phyloP scores from a whole-genome alignment of 1,284 basidiomycete species.

The Cutaneotrichosporon mucoides region DNA sequence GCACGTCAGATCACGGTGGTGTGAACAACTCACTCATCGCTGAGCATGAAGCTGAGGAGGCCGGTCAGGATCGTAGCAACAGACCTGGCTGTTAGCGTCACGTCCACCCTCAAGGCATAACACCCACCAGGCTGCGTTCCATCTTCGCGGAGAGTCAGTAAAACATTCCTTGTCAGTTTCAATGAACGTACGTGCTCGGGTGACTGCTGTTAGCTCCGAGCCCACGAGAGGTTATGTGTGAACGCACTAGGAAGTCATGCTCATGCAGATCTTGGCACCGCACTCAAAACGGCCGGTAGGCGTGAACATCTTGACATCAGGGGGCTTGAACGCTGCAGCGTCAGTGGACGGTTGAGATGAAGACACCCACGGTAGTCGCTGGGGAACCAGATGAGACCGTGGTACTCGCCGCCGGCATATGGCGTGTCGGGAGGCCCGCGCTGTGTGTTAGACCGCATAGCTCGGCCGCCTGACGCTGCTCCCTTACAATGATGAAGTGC shows the following conservation, averaged over 20 bases:
- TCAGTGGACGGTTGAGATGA: background rate
- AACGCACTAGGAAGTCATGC: conserved; percentile 85
- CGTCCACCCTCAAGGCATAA: background rate
- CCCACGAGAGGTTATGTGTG: background rate
- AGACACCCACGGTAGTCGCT: conserved; percentile 68
- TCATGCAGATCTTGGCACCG: conserved; percentile 92
- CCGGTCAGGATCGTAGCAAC: conserved; percentile 72
- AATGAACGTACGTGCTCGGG: conserved; percentile 41
- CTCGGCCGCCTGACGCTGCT: background rate
- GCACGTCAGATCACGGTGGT: background rate
- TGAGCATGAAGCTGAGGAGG: conserved; percentile 89
- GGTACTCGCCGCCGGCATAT: conserved; percentile 88
- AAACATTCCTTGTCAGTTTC: background rate
- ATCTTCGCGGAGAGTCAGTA: conserved; percentile 22
- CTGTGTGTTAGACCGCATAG: conserved; percentile 47
- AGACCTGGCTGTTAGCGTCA: conserved; percentile 23
- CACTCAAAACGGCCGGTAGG: conserved; percentile 89
- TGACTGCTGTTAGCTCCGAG: conserved; percentile 29
- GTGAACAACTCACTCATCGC: conserved; percentile 62
- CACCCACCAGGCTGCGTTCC: conserved; percentile 47
- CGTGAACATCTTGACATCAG: conserved; percentile 96
- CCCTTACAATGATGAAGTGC: conserved; percentile 80
- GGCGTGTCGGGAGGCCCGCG: conserved; percentile 90
- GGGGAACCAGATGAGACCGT: conserved; percentile 70
- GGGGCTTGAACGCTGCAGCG: conserved; percentile 72